phyloP scores from a whole-genome alignment of 2,329 filamentous ascomycete genomes.

The Colletotrichum euphorbiae region DNA sequence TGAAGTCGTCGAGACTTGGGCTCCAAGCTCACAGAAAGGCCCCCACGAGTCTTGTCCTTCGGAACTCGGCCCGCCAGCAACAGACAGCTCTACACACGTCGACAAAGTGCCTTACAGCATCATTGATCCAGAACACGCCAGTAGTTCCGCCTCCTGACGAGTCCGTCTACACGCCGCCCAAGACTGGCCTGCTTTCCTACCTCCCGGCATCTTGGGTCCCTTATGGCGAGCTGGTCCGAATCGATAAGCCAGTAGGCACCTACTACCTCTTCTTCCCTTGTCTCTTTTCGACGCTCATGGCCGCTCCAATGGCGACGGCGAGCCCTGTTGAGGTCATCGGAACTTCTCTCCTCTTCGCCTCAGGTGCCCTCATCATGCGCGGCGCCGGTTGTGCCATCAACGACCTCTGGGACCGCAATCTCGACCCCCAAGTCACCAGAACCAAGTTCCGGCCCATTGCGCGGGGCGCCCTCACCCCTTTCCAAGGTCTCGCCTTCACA shows the following conservation, averaged over 20 bases:
- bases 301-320: conserved; percentile 75
- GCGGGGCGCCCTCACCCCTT: conserved; percentile 78
- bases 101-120: conserved; percentile 16
- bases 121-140: conserved; percentile 33
- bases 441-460: conserved; percentile 85
- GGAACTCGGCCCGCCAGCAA: neutral
- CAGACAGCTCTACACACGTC: conserved; percentile 36
- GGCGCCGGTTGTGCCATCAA: conserved; percentile 91
- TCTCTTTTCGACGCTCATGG: conserved; percentile 84
- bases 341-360: conserved; percentile 77
- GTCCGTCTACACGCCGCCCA: conserved; percentile 74
- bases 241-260: conserved; percentile 84
- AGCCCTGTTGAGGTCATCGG: conserved; percentile 70
- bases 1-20: neutral
- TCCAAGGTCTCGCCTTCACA: conserved; percentile 79
- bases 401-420: conserved; percentile 89
- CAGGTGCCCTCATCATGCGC: conserved; percentile 85
- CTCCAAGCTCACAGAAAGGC: conserved; percentile 21
- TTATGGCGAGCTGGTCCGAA: conserved; percentile 83
- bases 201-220: conserved; percentile 79
- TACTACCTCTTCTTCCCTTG: conserved; percentile 90
- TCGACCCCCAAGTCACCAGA: conserved; percentile 82
- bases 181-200: conserved; percentile 74
- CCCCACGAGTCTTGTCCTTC: neutral
- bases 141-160: conserved; percentile 40